Conservation (phyloP, 2,329 filamentous ascomycete species). For the Talaromyces sp. region DNA sequence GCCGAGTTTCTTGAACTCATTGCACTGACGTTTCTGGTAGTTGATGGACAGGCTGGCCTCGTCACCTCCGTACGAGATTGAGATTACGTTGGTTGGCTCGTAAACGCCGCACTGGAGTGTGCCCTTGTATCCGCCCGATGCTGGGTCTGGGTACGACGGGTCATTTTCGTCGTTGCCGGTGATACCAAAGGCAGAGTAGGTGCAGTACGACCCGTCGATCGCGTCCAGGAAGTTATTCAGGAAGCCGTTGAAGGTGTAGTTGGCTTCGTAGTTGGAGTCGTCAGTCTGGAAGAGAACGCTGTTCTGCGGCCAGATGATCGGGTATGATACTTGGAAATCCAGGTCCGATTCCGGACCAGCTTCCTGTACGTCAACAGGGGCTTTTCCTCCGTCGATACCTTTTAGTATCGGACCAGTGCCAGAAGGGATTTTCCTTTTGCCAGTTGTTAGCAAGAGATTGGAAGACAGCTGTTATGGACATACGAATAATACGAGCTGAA, state of each 20-base stretch:
- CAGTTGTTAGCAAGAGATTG: constrained; percentile 6
- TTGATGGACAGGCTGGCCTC: constrained; percentile 52
- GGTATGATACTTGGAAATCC: constrained; percentile 44
- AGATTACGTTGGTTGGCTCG: constrained; percentile 53
- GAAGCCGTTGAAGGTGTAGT: constrained; percentile 37
- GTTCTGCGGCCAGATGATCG: constrained; percentile 48
- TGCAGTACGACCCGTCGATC: constrained; percentile 48
- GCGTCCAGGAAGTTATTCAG: constrained; percentile 47
- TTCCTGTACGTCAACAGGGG: constrained; percentile 22
- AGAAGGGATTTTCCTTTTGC: constrained; percentile 29
- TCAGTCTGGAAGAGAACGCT: constrained; percentile 46
- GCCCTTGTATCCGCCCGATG: constrained; percentile 38
- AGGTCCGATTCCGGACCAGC: constrained; percentile 39
- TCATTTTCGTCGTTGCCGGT: constrained; percentile 37
- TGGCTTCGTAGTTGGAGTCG: constrained; percentile 34
- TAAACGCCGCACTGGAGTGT: constrained; percentile 41
- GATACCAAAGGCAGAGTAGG: constrained; percentile 28
- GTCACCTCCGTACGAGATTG: constrained; percentile 53
- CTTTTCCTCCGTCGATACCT: constrained; percentile 37
- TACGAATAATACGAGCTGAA: constrained; percentile 32
- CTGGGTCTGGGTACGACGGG: constrained; percentile 39
- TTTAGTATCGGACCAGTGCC: constrained; percentile 37
- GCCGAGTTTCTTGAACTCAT: constrained; percentile 50
- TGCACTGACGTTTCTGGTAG: constrained; percentile 50
- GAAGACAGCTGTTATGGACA: neutral